These are phyloP conservation scores for Vanrija pseudolonga DNA, from an alignment of 1,284 basidiomycete species.

Conservation along the genomic window DNA sequence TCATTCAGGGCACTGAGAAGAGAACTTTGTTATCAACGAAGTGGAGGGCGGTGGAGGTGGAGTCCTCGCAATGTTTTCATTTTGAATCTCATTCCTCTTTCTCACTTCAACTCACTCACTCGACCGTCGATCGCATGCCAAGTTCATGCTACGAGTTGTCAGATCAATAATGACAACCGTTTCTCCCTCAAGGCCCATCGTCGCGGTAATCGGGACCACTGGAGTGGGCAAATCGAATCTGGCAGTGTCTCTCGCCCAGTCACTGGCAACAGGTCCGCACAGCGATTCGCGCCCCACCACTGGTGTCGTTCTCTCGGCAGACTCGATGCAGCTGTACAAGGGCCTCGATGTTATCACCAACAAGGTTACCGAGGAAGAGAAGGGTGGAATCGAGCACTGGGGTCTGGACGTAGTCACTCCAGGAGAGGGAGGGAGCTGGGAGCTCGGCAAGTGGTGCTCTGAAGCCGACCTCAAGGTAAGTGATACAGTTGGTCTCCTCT, in stretches of 20 bases:
- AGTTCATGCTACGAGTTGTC: no score
- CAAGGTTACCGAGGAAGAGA: slow-evolving; percentile 76
- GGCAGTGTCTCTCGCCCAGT: slow-evolving; percentile 78
- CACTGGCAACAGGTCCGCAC: slow-evolving; percentile 5
- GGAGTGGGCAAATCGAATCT: slow-evolving; percentile 96
- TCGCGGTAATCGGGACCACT: slow-evolving; percentile 89
- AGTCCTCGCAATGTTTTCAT: no score
- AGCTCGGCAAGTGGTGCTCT: slow-evolving; percentile 62
- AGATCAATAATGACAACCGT: no score
- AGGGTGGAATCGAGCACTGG: slow-evolving; percentile 77
- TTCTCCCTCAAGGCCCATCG: slow-evolving; percentile 20
- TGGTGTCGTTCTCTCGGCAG: slow-evolving; percentile 74
- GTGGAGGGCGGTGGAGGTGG: no score
- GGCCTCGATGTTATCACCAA: slow-evolving; percentile 95
- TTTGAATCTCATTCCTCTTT: no score
- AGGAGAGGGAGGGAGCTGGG: slow-evolving; percentile 79
- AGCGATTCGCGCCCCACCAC: neutral
- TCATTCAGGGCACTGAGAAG: no score
- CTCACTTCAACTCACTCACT: no score
- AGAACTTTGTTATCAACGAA: no score
- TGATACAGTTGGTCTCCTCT: slow-evolving; percentile 12
- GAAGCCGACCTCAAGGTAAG: slow-evolving; percentile 68
- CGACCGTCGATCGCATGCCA: no score
- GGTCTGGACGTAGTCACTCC: slow-evolving; percentile 83
- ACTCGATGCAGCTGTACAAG: slow-evolving; percentile 97